Conservation (phyloP, 2,329 filamentous ascomycete species). For the Diaporthe caulivora region DNA sequence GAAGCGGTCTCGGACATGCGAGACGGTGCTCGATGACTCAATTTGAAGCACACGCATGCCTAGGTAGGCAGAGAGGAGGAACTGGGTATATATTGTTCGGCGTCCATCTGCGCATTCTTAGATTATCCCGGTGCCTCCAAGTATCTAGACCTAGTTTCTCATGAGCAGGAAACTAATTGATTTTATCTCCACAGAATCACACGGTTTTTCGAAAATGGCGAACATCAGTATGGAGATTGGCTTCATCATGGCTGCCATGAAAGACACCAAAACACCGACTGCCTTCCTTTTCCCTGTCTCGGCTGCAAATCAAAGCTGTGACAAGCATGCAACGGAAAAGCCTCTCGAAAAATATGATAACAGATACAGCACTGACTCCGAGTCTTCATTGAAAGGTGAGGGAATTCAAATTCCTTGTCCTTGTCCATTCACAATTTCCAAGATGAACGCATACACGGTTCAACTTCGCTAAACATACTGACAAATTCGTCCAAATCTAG, state of each 20-base stretch:
- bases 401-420: not conserved
- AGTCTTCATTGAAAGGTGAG: conserved; percentile 31
- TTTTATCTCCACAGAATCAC: not conserved
- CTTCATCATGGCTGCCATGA: conserved; percentile 38
- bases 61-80: no score
- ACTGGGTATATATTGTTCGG: conserved; percentile 5
- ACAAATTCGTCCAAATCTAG: not conserved
- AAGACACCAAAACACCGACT: conserved; percentile 3
- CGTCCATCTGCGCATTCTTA: not conserved
- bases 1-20: not conserved
- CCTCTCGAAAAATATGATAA: not conserved
- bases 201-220: not conserved
- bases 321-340: not conserved
- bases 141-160: not conserved
- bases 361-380: conserved; percentile 34
- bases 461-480: not conserved
- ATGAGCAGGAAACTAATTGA: not conserved
- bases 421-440: not conserved
- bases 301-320: not conserved
- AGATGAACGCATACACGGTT: not conserved
- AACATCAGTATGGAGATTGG: conserved; percentile 28
- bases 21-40: conserved; percentile 21
- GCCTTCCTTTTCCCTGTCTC: not conserved
- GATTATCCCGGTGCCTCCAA: no score
- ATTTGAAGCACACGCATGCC: not conserved